Base-by-base conservation (phyloP, 108 stramenopile species). In the Aureococcus anophagefferens region DNA sequence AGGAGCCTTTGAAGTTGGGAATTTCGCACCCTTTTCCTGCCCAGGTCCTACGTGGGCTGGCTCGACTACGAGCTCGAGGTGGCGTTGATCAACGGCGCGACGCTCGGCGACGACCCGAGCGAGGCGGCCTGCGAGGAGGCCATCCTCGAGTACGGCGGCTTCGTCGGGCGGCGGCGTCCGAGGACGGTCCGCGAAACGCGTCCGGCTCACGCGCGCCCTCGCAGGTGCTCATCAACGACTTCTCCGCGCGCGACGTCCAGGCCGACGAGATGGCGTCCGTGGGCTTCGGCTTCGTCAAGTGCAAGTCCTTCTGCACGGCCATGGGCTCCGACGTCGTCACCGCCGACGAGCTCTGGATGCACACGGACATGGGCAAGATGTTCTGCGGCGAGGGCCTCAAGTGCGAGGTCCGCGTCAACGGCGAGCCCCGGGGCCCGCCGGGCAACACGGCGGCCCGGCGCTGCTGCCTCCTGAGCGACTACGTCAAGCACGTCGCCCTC, bases 211-310 rank as follows among this genome's bases (percentile, higher is more conserved):
- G n/a, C n/a, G n/a, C n/a, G n/a, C n/a, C n/a, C n/a, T n/a, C n/a
- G n/a, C n/a, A n/a, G n/a, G n/a, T 59, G 21, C 51, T 59, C 21
- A 59, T 59, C 51, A 59, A 59, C 51, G 51, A 59, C 51, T 59
- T 59, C 51, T 59, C 51, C 21, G 51, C 51, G 51, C 51, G 51
- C 7, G 51, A 59, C 51, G 25, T 25, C 3, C 51, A 59, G 51
- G 51, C 25, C 51, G 51, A 59, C 51, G 51, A 59, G 51, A 16
- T 59, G 21, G 25, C 25, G 21, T 59, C 51, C 51, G 51, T 59
- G 21, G 51, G 51, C 25, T 59, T 59, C 25, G 51, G 51, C 21
- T 59, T 59, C 51, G 51, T 59, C 51, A 59, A 59, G 51, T 59
- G 21, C 51, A 59, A 59, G 51, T 18, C 21, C 51, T 59, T 59